A percentile compares a stretch with the other conserved stretches of the same genome.
Evolutionary conservation across 495 filamentous ascomycete species (phyloP).

Genomic region (Penicillium turbatum): DNA sequence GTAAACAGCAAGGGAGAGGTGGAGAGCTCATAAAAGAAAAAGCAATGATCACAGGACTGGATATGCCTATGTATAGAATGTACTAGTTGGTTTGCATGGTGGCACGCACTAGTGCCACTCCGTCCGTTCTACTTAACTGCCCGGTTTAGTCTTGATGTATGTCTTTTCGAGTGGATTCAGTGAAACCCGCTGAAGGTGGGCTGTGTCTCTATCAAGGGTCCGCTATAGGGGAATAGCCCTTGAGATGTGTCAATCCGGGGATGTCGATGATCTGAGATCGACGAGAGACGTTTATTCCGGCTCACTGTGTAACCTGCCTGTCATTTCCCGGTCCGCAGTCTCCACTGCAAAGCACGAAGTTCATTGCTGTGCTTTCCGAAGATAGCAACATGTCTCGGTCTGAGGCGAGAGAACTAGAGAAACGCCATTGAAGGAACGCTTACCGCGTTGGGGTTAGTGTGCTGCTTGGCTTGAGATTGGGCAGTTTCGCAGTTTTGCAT

Average conservation of each 20-base stretch:
- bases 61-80: conserved; percentile 7
- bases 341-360: not conserved
- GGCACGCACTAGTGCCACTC: conserved; percentile 8
- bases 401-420: not conserved
- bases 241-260: conserved; percentile 20
- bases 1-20: conserved; percentile 9
- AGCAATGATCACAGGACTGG: conserved; percentile 6
- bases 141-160: not conserved
- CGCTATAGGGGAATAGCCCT: conserved; percentile 1
- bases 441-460: conserved; percentile 11
- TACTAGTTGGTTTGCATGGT: conserved; percentile 9
- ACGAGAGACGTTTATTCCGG: not conserved
- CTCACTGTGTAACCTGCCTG: not conserved
- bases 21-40: conserved; percentile 7
- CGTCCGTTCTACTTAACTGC: not conserved
- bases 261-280: not conserved
- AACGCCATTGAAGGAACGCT: conserved; percentile 16
- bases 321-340: conserved; percentile 4
- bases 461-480: not conserved
- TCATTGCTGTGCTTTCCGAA: not conserved
- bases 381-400: conserved; percentile 1
- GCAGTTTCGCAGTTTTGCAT: not conserved
- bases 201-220: not conserved
- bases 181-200: conserved; percentile 1
- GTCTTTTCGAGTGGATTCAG: not conserved